A percentile compares a stretch with the other conserved stretches of the same genome.
Evolutionary conservation across 345 rosid species (phyloP).

Genomic region (Angophora floribunda): DNA sequence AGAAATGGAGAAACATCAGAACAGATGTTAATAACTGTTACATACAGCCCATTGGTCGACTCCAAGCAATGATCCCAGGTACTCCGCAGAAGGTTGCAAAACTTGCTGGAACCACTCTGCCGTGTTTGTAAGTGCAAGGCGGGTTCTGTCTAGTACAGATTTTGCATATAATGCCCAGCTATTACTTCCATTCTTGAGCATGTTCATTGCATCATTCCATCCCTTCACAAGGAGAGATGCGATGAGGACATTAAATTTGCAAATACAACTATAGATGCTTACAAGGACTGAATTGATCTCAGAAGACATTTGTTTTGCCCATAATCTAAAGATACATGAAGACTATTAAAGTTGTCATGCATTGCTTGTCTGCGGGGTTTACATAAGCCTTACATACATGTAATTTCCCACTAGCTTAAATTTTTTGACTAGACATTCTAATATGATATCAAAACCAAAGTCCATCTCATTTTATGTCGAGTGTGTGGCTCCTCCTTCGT

Average conservation of each 20-base stretch:
- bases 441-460: not conserved
- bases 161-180: slow-evolving; percentile 92
- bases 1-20: not conserved
- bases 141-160: slow-evolving; percentile 93
- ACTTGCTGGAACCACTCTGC: slow-evolving; percentile 79
- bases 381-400: not conserved
- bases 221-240: slow-evolving; percentile 44
- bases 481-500: not conserved
- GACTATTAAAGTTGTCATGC: not conserved
- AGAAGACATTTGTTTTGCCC: not conserved
- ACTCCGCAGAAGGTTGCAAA: slow-evolving; percentile 93
- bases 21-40: not conserved
- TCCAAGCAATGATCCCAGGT: slow-evolving; percentile 85
- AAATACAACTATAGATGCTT: not conserved
- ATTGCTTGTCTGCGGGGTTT: not conserved
- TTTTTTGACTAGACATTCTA: not conserved
- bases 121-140: slow-evolving; percentile 78
- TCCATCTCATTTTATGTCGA: not conserved
- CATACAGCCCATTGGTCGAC: slow-evolving; percentile 90
- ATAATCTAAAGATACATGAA: not conserved
- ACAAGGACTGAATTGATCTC: not conserved
- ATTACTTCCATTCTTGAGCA: slow-evolving; percentile 45
- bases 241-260: not conserved
- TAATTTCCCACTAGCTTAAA: not conserved
- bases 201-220: slow-evolving; percentile 63